A percentile compares a stretch with the other conserved stretches of the same genome.
Conservation (phyloP, 2,329 filamentous ascomycete species). For the Penicillium sp. region DNA sequence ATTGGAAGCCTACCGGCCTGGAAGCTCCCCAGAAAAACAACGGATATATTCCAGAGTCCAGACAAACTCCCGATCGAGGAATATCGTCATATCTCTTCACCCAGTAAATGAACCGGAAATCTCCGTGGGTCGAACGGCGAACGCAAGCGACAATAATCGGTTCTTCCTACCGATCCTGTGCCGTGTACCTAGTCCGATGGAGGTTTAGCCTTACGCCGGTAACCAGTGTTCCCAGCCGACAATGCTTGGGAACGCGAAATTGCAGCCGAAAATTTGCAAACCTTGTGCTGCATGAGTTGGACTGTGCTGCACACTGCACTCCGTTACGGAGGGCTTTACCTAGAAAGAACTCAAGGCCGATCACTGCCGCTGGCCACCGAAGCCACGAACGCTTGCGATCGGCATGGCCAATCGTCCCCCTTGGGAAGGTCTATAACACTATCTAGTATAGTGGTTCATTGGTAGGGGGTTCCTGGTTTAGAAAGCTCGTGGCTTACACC, state of each 20-base stretch:
- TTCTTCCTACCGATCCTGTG: slow-evolving; percentile 21
- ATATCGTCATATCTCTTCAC: slow-evolving; percentile 29
- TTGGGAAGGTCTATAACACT: slow-evolving; percentile 21
- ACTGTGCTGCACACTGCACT: neutral
- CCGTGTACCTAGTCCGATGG: slow-evolving; percentile 16
- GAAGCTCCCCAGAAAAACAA: slow-evolving; percentile 1
- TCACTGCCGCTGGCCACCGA: slow-evolving; percentile 13
- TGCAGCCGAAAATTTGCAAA: slow-evolving; percentile 6
- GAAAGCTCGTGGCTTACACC: neutral
- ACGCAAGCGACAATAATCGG: slow-evolving; percentile 19
- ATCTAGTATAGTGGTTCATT: slow-evolving; percentile 10
- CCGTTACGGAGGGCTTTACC: neutral
- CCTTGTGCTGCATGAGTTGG: slow-evolving; percentile 10
- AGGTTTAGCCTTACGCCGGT: slow-evolving; percentile 17
- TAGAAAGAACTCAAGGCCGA: slow-evolving; percentile 12
- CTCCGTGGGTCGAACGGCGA: slow-evolving; percentile 21
- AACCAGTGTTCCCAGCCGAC: slow-evolving; percentile 16
- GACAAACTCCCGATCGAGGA: slow-evolving; percentile 14
- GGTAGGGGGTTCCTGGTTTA: slow-evolving; percentile 9
- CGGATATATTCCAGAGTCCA: neutral
- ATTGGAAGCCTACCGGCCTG: neutral
- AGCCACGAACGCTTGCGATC: slow-evolving; percentile 20
- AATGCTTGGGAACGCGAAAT: slow-evolving; percentile 11
- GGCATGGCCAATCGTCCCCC: slow-evolving; percentile 21
- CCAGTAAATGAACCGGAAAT: slow-evolving; percentile 25